Conservation (phyloP, 345 rosid species). For the Cardamine occulta region DNA sequence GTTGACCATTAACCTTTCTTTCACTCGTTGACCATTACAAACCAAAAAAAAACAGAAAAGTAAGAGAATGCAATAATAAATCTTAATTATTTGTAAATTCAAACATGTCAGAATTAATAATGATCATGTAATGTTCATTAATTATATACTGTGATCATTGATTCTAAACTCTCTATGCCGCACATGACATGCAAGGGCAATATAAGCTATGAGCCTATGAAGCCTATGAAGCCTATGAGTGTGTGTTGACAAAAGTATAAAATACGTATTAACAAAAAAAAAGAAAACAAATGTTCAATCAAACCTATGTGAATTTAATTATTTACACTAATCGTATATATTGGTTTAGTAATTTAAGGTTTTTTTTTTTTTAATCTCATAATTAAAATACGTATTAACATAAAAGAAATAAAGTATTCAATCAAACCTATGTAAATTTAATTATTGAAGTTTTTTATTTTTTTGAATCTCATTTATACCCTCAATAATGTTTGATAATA, state of each 20-base stretch:
- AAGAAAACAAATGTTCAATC: not conserved
- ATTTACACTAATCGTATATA: not conserved
- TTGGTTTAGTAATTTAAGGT: not conserved
- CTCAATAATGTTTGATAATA: too few relatives aligned
- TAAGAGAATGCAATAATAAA: not conserved
- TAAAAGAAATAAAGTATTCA: too few relatives aligned
- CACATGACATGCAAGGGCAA: constrained; percentile 26
- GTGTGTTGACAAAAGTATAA: constrained; percentile 1
- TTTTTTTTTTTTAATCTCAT: too few relatives aligned
- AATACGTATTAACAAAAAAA: not conserved
- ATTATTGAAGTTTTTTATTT: too few relatives aligned
- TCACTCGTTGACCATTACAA: not conserved
- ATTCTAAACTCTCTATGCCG: constrained; percentile 12
- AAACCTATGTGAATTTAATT: not conserved
- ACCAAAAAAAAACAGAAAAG: not conserved
- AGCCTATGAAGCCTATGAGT: not conserved
- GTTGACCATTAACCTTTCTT: not conserved
- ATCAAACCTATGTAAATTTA: too few relatives aligned
- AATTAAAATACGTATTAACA: too few relatives aligned
- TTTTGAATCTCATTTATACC: too few relatives aligned
- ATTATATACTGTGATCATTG: constrained; percentile 11
- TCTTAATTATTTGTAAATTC: not conserved
- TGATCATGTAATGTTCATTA: constrained; percentile 8
- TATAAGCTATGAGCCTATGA: not conserved
- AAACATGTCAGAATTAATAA: not conserved